phyloP scores from a whole-genome alignment of 805 yeast genomes.

The Suhomyces pyralidae region DNA sequence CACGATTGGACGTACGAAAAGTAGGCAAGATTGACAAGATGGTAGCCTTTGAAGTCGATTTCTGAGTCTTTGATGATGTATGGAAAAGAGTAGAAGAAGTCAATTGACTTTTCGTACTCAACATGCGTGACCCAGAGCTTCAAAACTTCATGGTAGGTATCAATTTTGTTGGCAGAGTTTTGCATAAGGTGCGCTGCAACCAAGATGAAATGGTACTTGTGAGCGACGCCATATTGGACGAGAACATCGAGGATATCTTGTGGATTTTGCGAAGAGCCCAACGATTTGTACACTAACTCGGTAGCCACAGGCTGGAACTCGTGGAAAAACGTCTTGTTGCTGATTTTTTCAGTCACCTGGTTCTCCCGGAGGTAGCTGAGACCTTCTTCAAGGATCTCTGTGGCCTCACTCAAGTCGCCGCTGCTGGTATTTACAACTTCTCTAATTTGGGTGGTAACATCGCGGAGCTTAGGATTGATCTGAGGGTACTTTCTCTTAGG shows the following conservation, averaged over 20 bases:
- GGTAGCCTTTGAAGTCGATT: conserved; percentile 13
- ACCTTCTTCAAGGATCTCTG: conserved; percentile 42
- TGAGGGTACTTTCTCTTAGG: conserved; percentile 1
- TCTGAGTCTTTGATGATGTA: conserved; percentile 6
- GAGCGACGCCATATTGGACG: conserved; percentile 29
- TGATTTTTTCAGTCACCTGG: conserved; percentile 31
- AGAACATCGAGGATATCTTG: conserved; percentile 27
- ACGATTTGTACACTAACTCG: conserved; percentile 18
- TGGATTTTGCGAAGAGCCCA: conserved; percentile 2
- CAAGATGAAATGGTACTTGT: conserved; percentile 28
- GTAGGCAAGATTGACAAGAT: conserved; percentile 26
- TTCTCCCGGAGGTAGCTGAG: conserved; percentile 36
- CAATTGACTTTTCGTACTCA: conserved; percentile 20
- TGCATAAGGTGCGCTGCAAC: conserved; percentile 18
- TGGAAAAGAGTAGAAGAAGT: conserved; percentile 3
- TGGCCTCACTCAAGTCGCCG: conserved; percentile 24
- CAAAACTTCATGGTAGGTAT: conserved; percentile 23
- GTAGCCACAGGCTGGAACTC: conserved; percentile 28
- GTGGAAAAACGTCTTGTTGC: conserved; percentile 21
- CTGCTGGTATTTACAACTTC: conserved; percentile 18
- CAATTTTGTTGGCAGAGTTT: conserved; percentile 8
- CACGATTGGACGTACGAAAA: conserved; percentile 35
- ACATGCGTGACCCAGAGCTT: conserved; percentile 32
- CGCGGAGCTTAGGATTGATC: conserved; percentile 29
- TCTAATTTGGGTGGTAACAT: conserved; percentile 32